Base-by-base conservation (phyloP, 352 stramenopile species). In the Elongisporangium prolatum region DNA sequence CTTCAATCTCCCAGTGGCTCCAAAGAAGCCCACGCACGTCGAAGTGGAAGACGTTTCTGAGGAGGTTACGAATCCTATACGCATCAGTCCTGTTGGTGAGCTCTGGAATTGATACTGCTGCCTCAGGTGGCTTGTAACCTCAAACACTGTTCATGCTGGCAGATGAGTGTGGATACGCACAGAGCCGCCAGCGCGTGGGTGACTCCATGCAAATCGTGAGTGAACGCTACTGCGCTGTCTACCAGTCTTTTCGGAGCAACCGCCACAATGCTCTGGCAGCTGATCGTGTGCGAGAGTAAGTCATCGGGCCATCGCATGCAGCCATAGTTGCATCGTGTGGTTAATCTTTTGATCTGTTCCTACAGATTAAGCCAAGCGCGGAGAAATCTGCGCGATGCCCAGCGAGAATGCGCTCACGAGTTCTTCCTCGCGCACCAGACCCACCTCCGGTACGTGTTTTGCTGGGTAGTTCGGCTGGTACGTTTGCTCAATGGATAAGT, bases 211-310 rank as follows among this genome's bases (percentile, higher is more conserved):
- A 86, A 28, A 55, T 63, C 21, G 72, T 91, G 21, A 89, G 74
- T 53, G 70, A 78, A 49, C 75, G 75, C 48, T 91, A 89, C 59
- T 75, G 75, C 52, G 69, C 71, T 6, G 71, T 84, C 11, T 54
- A 88, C 10, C 60, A 73, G 49, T 88, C 72, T 21, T 91, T 91
- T 58, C 72, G 83, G 38, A 70, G 68, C 3, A 70, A 74, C 24
- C 28, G 28, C 5, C 69, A 87, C 52, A 63, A 78, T 51, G 62
- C 85, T 49, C 69, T 89, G 53, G 69, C 79, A 10, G 68, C 40
- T 9, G 77, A 89, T 48, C 75, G 75, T 50, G 63, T 88, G 48
- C 65, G 77, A 60, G 77, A 84, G 81, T 91, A 57, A 64, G 72
- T 78, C 6, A 11, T 8, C 24, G 4, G 7, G 24, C n/a, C n/a